Conservation (phyloP, 352 stramenopile genomes). For the Phytophthora capsici region DNA sequence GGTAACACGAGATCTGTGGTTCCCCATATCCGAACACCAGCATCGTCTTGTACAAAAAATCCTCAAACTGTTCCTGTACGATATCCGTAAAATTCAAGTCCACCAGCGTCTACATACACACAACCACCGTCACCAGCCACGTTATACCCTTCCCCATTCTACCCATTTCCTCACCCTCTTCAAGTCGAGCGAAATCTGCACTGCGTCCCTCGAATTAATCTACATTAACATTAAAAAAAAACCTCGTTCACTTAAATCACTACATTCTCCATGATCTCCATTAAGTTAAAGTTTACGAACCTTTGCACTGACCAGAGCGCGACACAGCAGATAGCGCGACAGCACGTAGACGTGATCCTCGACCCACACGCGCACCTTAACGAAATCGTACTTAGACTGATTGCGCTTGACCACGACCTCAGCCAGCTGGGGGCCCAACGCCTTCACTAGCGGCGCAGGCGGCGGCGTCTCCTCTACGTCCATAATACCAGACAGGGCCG, state of each 20-base stretch:
- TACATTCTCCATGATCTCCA: neutral
- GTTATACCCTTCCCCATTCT: neutral
- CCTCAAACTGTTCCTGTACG: slow-evolving; percentile 89
- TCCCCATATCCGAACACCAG: slow-evolving; percentile 89
- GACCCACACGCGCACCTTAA: slow-evolving; percentile 91
- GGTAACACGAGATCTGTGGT: slow-evolving; percentile 82
- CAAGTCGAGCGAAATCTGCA: slow-evolving; percentile 89
- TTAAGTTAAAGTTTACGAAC: slow-evolving; percentile 38
- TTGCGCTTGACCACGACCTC: slow-evolving; percentile 80
- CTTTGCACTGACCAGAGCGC: slow-evolving; percentile 87
- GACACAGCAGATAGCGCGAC: slow-evolving; percentile 85
- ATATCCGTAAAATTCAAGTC: slow-evolving; percentile 88
- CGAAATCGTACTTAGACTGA: slow-evolving; percentile 91
- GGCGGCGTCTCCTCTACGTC: slow-evolving; percentile 40
- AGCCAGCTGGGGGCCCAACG: slow-evolving; percentile 33
- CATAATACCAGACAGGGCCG: slow-evolving; percentile 33
- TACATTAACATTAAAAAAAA: slow-evolving; percentile 16
- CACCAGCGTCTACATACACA: slow-evolving; percentile 71
- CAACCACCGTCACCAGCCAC: neutral
- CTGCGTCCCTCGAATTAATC: slow-evolving; percentile 86
- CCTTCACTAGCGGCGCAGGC: slow-evolving; percentile 43
- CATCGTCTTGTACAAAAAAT: slow-evolving; percentile 93
- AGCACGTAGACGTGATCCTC: slow-evolving; percentile 91
- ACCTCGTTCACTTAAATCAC: neutral
- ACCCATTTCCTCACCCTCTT: slow-evolving; percentile 62